Conservation (phyloP, 139 green algal genomes). For the Chlamydomonas schloesseri region DNA sequence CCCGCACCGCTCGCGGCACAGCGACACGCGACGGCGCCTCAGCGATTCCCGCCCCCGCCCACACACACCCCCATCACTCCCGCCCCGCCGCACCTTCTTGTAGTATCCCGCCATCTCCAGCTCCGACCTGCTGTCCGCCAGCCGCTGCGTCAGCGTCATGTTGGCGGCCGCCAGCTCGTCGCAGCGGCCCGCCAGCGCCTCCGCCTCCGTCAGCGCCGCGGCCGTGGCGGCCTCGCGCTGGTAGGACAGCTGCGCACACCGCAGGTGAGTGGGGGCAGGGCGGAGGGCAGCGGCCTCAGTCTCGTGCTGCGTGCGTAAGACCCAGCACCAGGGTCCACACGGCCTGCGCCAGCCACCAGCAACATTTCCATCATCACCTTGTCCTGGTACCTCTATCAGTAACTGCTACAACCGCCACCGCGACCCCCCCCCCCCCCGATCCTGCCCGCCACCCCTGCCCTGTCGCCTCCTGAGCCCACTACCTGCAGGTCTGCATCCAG, state of each 20-base stretch:
- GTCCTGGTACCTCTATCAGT: no score
- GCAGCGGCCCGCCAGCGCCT: background rate
- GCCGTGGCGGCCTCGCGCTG: conserved; percentile 18
- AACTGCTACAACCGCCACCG: background rate
- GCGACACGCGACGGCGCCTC: no score
- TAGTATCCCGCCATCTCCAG: conserved; percentile 61
- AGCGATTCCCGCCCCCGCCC: no score
- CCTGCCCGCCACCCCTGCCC: no score
- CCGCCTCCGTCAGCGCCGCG: background rate
- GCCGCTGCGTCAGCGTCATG: conserved; percentile 56
- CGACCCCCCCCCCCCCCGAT: background rate
- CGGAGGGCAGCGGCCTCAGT: no score
- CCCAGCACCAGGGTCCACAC: no score
- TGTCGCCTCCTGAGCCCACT: background rate
- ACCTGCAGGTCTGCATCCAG: conserved; percentile 23
- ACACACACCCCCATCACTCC: background rate
- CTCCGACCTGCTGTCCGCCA: conserved; percentile 61
- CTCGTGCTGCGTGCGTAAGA: no score
- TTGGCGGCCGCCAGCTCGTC: conserved; percentile 45
- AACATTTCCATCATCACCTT: no score
- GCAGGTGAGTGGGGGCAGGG: background rate
- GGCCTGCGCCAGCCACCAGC: no score
- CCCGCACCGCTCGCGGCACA: no score
- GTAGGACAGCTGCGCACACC: background rate
- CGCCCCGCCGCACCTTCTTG: conserved; percentile 59